Evolutionary conservation across 23 red algal genomes (phyloP), one percentile per base, ranked within the genome.

Genomic region (Gracilaria caudata): DNA sequence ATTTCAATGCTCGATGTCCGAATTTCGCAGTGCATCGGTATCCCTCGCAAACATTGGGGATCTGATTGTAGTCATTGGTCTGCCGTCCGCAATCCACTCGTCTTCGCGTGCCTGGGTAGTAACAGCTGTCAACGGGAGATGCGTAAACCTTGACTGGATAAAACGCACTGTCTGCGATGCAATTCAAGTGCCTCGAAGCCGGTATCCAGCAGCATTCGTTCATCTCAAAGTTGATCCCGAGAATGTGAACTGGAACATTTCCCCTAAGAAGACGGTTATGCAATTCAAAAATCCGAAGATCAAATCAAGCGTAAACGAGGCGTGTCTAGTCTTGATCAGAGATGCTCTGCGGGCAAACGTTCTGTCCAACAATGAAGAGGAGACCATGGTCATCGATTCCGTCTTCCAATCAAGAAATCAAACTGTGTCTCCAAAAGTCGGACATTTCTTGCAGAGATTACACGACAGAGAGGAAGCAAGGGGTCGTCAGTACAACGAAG

Each of bases 221-320:
- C 73, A 81, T 37, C 1, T 94, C 43, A 12, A 46, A 57, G 51
- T 79, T 17, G 51, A 41, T 25, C 57, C 73, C 25, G 36, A 33
- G 40, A 53, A 55, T 82, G 92, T 94, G 20, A 81, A 94, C 64
- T 94, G 92, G 92, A 94, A 94, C 51, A 70, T 94, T 16, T 81
- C 64, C 29, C 92, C 92, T 8, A 81, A 84, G 65, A 94, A 94
- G 49, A 58, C 92, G 3, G 32, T 28, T 2, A 58, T 87, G 82
- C 92, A 77, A n/a, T 87, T 94, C 54, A 68, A 72, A 10, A 74
- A 88, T 56, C 9, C 34, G 19, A 61, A 24, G 0, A 47, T 49
- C 6, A 14, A 75, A 49, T 36, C 10, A 7, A 46, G n/a, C 21
- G 13, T 36, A 26, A 43, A 49, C 6, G 70, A 75, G 4, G 70